Percentiles rank a stretch among this genome's conserved stretches.
phyloP scores from a whole-genome alignment of 306 rosid species.

The Quercus ilex region DNA sequence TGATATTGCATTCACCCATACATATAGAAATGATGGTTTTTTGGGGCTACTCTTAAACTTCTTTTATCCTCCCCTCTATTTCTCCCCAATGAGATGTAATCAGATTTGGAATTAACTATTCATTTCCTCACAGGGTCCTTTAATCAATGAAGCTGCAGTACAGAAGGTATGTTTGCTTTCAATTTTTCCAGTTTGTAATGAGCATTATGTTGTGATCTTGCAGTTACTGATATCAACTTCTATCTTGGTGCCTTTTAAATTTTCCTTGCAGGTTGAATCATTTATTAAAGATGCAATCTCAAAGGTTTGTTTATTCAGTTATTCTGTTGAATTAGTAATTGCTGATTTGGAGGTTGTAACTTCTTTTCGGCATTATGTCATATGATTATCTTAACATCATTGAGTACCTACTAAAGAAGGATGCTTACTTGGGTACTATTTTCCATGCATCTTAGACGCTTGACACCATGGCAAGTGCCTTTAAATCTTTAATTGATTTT shows the following conservation, averaged over 20 bases:
- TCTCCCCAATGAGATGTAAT: constrained; percentile 17
- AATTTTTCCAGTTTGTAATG: constrained; percentile 15
- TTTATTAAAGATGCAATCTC: constrained; percentile 78
- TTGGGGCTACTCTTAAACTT: background rate
- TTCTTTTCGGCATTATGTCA: background rate
- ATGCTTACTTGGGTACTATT: background rate
- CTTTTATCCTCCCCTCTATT: background rate
- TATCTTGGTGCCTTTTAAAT: constrained; percentile 21
- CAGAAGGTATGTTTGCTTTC: constrained; percentile 59
- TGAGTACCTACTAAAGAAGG: background rate
- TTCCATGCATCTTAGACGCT: no score
- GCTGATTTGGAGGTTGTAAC: background rate
- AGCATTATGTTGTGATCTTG: background rate
- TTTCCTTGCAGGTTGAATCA: constrained; percentile 68
- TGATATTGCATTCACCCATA: constrained; percentile 14
- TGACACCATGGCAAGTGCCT: background rate
- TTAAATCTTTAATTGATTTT: background rate
- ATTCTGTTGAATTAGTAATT: constrained; percentile 11
- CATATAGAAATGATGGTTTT: background rate
- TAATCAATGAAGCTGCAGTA: constrained; percentile 97
- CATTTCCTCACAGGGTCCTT: constrained; percentile 75
- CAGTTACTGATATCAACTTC: constrained; percentile 5
- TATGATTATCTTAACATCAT: background rate
- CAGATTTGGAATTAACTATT: constrained; percentile 23
- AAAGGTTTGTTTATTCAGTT: constrained; percentile 62